These are phyloP conservation scores for Cardamine occulta DNA, from an alignment of 345 rosid genomes.

Conservation along the genomic window DNA sequence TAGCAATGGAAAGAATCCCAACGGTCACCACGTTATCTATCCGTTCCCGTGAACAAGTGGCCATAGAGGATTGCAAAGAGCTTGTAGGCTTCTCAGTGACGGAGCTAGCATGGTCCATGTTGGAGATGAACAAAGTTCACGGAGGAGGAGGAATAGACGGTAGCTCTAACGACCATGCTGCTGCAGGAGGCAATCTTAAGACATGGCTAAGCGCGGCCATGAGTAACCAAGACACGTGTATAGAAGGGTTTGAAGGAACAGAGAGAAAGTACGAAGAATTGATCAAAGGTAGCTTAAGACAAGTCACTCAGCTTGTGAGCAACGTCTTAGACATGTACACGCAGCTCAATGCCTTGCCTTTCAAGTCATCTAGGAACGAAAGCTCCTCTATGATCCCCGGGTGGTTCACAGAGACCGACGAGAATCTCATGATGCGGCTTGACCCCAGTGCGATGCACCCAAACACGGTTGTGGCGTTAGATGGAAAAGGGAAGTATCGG, in stretches of 20 bases:
- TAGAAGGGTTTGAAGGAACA: constrained; percentile 93
- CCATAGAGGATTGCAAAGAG: constrained; percentile 89
- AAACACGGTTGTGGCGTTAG: constrained; percentile 61
- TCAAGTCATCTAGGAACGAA: constrained; percentile 52
- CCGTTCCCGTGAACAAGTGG: constrained; percentile 76
- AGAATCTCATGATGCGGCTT: constrained; percentile 46
- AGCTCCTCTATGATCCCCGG: neutral
- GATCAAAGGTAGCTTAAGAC: constrained; percentile 70
- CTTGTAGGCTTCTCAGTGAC: constrained; percentile 90
- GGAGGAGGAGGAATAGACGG: constrained; percentile 44
- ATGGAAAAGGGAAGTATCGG: constrained; percentile 71
- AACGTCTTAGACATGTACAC: constrained; percentile 59
- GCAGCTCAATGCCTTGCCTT: constrained; percentile 70
- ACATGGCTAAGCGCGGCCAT: constrained; percentile 90
- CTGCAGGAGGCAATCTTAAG: constrained; percentile 67
- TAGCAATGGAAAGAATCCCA: constrained; percentile 56
- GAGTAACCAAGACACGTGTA: constrained; percentile 91
- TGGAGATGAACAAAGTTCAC: constrained; percentile 73
- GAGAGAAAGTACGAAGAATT: constrained; percentile 60
- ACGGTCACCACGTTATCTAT: constrained; percentile 59
- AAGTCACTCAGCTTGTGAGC: constrained; percentile 79
- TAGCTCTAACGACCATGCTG: constrained; percentile 43
- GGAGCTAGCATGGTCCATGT: constrained; percentile 89
- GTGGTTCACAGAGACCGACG: constrained; percentile 73
- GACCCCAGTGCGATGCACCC: constrained; percentile 46